Evolutionary conservation across 164 flowering plant species (phyloP).

Genomic region (Akebia trifoliata): DNA sequence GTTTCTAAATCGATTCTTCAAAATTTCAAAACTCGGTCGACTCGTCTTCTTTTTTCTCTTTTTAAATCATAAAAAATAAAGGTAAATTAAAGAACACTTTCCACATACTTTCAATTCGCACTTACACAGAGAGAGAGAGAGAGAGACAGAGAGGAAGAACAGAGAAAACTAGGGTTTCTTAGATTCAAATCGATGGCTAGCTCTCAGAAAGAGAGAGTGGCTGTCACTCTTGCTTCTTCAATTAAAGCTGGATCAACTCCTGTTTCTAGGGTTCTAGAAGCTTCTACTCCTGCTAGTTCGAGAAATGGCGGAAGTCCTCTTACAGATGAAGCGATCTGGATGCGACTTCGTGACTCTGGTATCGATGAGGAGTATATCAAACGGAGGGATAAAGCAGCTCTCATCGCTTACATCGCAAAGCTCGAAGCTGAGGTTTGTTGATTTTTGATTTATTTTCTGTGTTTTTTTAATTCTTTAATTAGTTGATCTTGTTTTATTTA

Average conservation of each 20-base stretch:
- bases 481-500: background rate
- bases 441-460: background rate
- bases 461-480: background rate
- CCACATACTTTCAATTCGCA: background rate
- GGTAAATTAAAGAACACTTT: too few relatives aligned
- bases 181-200: slow-evolving; percentile 34
- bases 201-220: slow-evolving; percentile 24
- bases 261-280: slow-evolving; percentile 44
- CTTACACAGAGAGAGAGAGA: background rate
- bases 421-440: slow-evolving; percentile 78
- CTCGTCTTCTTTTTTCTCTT: background rate
- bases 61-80: too few relatives aligned
- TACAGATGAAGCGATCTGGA: slow-evolving; percentile 68
- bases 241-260: slow-evolving; percentile 25
- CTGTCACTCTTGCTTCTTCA: slow-evolving; percentile 20
- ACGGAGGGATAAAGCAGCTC: slow-evolving; percentile 80
- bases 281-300: background rate
- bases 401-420: slow-evolving; percentile 77
- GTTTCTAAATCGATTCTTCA: background rate
- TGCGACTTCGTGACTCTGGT: slow-evolving; percentile 71
- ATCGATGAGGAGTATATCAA: slow-evolving; percentile 81
- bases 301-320: slow-evolving; percentile 28
- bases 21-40: background rate
- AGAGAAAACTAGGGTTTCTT: slow-evolving; percentile 1
- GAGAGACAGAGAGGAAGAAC: background rate